These are phyloP conservation scores for Zymoseptoria tritici DNA, from an alignment of 2,329 filamentous ascomycete species.

Conservation along the genomic window DNA sequence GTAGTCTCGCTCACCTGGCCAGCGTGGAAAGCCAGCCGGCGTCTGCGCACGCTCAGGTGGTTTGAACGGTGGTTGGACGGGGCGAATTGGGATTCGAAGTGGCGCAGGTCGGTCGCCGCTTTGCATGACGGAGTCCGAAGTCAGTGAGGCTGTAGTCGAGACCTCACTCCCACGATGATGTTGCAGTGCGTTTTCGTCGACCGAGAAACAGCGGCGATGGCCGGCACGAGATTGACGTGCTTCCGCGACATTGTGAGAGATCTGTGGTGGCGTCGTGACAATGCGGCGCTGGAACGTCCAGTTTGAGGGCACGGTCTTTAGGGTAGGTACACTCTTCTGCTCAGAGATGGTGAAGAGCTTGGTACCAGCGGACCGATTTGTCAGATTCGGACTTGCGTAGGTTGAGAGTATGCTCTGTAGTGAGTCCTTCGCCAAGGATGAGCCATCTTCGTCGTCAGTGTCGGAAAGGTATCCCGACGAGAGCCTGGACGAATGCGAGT, in stretches of 20 bases:
- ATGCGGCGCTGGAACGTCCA: slow-evolving; percentile 16
- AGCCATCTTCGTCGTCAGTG: neutral
- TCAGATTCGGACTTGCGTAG: slow-evolving; percentile 2
- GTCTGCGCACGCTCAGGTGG: slow-evolving; percentile 21
- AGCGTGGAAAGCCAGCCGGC: slow-evolving; percentile 24
- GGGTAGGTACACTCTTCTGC: slow-evolving; percentile 35
- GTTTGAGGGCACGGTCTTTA: slow-evolving; percentile 30
- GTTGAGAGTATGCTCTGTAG: neutral
- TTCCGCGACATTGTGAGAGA: slow-evolving; percentile 1
- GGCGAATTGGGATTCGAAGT: slow-evolving; percentile 1
- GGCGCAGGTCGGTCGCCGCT: neutral
- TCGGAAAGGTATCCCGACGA: neutral
- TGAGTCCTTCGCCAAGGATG: neutral
- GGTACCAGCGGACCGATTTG: slow-evolving; percentile 27
- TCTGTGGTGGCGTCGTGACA: slow-evolving; percentile 14
- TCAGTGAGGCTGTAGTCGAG: neutral
- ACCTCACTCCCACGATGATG: slow-evolving; percentile 2
- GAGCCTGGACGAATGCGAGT: neutral
- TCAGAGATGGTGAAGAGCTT: slow-evolving; percentile 40
- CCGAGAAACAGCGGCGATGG: slow-evolving; percentile 16
- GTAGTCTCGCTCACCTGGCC: slow-evolving; percentile 15
- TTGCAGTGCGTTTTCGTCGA: slow-evolving; percentile 17
- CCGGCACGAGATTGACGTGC: neutral
- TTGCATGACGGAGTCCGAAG: neutral
- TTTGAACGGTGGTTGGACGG: slow-evolving; percentile 15